A percentile compares a stretch with the other conserved stretches of the same genome.
Conservation (phyloP, 225 moss, liverwort and hornwort species). For the Sphagnum contortum region DNA sequence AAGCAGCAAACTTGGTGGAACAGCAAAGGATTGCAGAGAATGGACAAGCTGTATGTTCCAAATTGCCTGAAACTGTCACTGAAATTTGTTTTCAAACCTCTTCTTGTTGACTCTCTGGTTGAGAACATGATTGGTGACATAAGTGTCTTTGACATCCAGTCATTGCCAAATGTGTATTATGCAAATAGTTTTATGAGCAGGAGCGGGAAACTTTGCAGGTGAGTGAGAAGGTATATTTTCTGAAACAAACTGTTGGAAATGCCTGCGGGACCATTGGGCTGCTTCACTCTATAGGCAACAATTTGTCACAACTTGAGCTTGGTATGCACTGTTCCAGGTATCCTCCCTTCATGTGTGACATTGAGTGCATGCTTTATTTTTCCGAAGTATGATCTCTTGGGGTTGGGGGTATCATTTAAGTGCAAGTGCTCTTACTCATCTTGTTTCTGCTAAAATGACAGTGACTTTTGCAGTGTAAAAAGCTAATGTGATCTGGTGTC, state of each 20-base stretch:
- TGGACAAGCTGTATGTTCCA: constrained; percentile 41
- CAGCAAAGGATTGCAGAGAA: constrained; percentile 31
- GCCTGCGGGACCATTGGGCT: constrained; percentile 92
- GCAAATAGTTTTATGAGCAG: too few relatives aligned
- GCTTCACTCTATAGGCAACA: constrained; percentile 88
- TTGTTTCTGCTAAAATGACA: too few relatives aligned
- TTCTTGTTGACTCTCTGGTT: background rate
- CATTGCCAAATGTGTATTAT: background rate
- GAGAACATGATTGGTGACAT: background rate
- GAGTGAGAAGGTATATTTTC: constrained; percentile 76
- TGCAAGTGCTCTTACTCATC: background rate
- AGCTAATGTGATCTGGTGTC: background rate
- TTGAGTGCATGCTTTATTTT: background rate
- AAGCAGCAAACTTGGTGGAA: constrained; percentile 50
- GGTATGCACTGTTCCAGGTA: constrained; percentile 42
- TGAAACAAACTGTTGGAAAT: constrained; percentile 94
- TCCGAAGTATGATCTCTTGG: background rate
- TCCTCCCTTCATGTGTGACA: background rate
- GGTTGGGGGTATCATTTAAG: background rate
- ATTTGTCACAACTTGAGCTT: constrained; percentile 52
- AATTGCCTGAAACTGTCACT: background rate
- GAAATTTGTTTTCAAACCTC: too few relatives aligned
- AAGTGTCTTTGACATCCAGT: background rate
- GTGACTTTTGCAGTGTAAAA: too few relatives aligned
- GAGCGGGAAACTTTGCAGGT: constrained; percentile 28